Evolutionary conservation across 108 stramenopile species (phyloP).

Genomic region (Conticribra guillardii): DNA sequence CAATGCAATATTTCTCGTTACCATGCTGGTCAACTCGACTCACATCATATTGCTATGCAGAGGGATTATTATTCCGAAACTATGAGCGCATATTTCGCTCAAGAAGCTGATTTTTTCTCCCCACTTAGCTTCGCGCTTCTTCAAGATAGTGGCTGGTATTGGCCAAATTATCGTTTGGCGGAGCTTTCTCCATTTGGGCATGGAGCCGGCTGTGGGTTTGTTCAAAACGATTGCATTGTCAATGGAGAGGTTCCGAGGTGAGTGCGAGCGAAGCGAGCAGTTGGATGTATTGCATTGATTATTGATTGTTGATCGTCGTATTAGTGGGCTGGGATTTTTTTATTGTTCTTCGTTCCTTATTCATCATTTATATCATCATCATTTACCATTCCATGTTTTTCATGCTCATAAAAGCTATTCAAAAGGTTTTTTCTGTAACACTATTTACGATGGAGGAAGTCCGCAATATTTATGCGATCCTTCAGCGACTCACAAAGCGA

Average conservation of each 20-base stretch:
- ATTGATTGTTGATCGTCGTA: no score
- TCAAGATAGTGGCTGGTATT: conserved; percentile 41
- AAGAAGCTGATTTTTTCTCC: conserved; percentile 6
- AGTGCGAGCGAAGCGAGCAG: no score
- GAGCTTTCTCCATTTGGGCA: conserved; percentile 17
- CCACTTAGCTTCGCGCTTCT: conserved; percentile 31
- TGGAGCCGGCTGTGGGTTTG: conserved; percentile 34
- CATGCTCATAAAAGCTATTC: no score
- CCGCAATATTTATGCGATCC: not conserved
- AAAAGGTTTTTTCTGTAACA: not conserved
- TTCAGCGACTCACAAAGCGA: not conserved
- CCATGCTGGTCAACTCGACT: no score
- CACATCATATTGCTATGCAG: not conserved
- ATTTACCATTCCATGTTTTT: no score
- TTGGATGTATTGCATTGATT: no score
- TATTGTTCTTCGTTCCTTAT: no score
- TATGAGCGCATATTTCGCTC: conserved; percentile 22
- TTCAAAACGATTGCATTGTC: conserved; percentile 25
- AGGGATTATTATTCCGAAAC: conserved; percentile 14
- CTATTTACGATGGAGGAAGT: not conserved
- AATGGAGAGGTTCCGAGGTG: conserved; percentile 8
- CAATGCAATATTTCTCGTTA: no score
- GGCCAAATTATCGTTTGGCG: conserved; percentile 9
- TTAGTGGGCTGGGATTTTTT: no score
- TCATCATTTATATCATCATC: no score